A percentile compares a stretch with the other conserved stretches of the same genome.
These are phyloP conservation scores for Hortiboletus campestris DNA, from an alignment of 768 basidiomycete species.

Conservation along the genomic window DNA sequence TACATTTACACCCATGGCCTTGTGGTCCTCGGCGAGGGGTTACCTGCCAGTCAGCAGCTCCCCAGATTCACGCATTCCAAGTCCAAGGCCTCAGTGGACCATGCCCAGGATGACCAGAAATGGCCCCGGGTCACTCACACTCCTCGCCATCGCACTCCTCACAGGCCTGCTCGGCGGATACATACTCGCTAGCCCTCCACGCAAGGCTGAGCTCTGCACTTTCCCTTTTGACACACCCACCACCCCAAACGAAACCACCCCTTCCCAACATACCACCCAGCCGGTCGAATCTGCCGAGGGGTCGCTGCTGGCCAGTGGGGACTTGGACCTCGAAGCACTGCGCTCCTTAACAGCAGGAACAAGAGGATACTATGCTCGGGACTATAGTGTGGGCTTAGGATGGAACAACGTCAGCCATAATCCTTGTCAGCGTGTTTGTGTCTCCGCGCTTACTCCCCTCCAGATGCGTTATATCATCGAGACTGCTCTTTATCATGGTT, in stretches of 20 bases:
- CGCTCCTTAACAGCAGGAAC: conserved; percentile 36
- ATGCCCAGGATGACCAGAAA: conserved; percentile 17
- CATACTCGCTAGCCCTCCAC: conserved; percentile 16
- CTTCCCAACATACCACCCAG: not conserved
- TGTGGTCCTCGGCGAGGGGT: conserved; percentile 8
- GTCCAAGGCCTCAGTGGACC: conserved; percentile 3
- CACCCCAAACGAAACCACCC: not conserved
- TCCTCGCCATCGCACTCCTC: conserved; percentile 23
- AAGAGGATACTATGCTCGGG: conserved; percentile 43
- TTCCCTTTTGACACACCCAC: conserved; percentile 14
- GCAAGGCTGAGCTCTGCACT: conserved; percentile 17
- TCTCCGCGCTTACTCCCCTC: not conserved
- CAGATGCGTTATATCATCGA: conserved; percentile 52
- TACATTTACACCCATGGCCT: not conserved
- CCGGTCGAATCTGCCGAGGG: not conserved
- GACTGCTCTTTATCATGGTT: conserved; percentile 42
- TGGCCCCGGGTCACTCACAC: conserved; percentile 8
- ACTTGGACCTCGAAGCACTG: conserved; percentile 33
- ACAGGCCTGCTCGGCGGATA: conserved; percentile 28
- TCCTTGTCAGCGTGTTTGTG: not conserved
- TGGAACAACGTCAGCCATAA: conserved; percentile 45
- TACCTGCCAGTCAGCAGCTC: conserved; percentile 24
- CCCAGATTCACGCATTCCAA: conserved; percentile 3
- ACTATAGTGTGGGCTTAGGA: conserved; percentile 43
- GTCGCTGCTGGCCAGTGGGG: conserved; percentile 17